Percentiles rank a stretch among this genome's conserved stretches.
These are phyloP conservation scores for Saturnispora besseyi DNA, from an alignment of 805 yeast species.

Conservation along the genomic window DNA sequence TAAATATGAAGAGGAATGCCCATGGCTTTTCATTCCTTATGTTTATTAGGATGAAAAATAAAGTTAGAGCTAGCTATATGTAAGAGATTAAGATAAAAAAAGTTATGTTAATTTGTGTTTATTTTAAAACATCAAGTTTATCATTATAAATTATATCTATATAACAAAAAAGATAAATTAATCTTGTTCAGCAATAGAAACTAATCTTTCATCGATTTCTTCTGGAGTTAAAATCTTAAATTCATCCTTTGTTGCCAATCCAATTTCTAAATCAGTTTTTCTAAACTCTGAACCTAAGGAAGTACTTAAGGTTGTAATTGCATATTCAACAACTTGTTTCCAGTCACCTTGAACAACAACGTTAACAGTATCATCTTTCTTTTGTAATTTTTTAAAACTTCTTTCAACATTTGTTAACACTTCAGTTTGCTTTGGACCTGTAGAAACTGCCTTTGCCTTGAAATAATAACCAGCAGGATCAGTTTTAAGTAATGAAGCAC, in stretches of 20 bases:
- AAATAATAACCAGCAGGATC: slow-evolving; percentile 97
- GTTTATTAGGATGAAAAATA: slow-evolving; percentile 36
- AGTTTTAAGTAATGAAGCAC: slow-evolving; percentile 84
- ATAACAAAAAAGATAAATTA: slow-evolving; percentile 25
- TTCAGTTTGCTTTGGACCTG: slow-evolving; percentile 98
- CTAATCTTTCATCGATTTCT: slow-evolving; percentile 89
- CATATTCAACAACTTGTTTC: slow-evolving; percentile 83
- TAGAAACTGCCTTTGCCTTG: slow-evolving; percentile 84
- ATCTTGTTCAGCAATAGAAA: slow-evolving; percentile 94
- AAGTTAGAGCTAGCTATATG: not conserved
- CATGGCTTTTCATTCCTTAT: slow-evolving; percentile 86
- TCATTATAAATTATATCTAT: not conserved
- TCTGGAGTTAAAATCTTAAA: slow-evolving; percentile 71
- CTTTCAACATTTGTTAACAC: slow-evolving; percentile 84
- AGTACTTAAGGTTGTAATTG: slow-evolving; percentile 76
- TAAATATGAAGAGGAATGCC: slow-evolving; percentile 75
- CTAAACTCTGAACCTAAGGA: slow-evolving; percentile 89
- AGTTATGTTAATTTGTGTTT: not conserved
- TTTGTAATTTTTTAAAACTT: slow-evolving; percentile 59
- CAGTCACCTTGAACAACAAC: slow-evolving; percentile 64
- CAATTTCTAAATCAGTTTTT: slow-evolving; percentile 88
- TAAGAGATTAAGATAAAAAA: not conserved
- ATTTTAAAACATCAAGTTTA: not conserved
- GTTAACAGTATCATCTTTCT: slow-evolving; percentile 25
- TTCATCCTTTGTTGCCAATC: slow-evolving; percentile 66